phyloP scores from a whole-genome alignment of 805 yeast species.

The Wickerhamomyces sydowiorum region DNA sequence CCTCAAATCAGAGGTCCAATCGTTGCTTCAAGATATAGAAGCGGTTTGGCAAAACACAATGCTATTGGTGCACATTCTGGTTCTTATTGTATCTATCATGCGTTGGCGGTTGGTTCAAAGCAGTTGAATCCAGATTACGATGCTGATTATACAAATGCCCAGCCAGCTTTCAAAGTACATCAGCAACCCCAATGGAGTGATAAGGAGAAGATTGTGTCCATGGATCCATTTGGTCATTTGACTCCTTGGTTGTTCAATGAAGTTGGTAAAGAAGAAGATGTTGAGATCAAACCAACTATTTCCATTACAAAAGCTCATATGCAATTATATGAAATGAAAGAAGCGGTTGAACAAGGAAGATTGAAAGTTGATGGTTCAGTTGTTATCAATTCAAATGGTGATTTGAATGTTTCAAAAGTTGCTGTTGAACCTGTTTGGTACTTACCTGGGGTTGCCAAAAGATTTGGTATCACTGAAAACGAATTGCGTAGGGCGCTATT shows the following conservation, averaged over 20 bases:
- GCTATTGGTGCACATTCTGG: slow-evolving; percentile 65
- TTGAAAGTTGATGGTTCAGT: slow-evolving; percentile 53
- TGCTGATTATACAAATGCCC: slow-evolving; percentile 59
- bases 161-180: slow-evolving; percentile 52
- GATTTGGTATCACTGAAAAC: slow-evolving; percentile 50
- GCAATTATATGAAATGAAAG: slow-evolving; percentile 53
- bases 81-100: slow-evolving; percentile 59
- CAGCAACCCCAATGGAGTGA: slow-evolving; percentile 54
- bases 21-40: slow-evolving; percentile 44
- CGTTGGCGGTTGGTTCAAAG: slow-evolving; percentile 56
- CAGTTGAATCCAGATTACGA: slow-evolving; percentile 46
- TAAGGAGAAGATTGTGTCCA: slow-evolving; percentile 50
- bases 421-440: slow-evolving; percentile 73
- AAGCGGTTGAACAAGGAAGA: slow-evolving; percentile 48
- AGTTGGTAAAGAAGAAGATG: slow-evolving; percentile 36
- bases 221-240: slow-evolving; percentile 65
- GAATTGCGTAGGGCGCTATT: slow-evolving; percentile 55
- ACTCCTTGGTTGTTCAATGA: slow-evolving; percentile 55
- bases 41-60: slow-evolving; percentile 49
- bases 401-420: slow-evolving; percentile 54
- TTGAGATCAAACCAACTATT: slow-evolving; percentile 59
- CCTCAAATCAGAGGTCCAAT: slow-evolving; percentile 50
- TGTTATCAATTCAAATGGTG: slow-evolving; percentile 55
- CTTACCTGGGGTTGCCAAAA: slow-evolving; percentile 62
- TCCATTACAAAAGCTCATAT: slow-evolving; percentile 63